These are phyloP conservation scores for Candida orba DNA, from an alignment of 805 yeast species.

Conservation along the genomic window DNA sequence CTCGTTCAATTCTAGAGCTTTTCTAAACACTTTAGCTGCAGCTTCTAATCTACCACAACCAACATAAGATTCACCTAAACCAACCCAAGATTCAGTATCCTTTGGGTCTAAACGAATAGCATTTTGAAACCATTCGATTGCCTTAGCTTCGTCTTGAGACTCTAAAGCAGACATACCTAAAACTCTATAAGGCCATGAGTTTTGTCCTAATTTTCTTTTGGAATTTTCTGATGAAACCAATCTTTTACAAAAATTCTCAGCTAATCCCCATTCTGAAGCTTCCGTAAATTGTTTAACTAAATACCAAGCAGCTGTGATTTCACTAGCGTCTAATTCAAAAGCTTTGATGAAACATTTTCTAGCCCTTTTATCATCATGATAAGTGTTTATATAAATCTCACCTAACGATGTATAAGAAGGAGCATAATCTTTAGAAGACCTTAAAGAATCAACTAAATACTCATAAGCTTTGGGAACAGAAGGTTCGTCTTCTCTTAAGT, in stretches of 20 bases:
- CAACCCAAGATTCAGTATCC: constrained; percentile 84
- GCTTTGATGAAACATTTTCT: constrained; percentile 85
- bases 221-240: constrained; percentile 60
- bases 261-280: constrained; percentile 75
- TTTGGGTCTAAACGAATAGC: constrained; percentile 61
- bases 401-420: constrained; percentile 83
- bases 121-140: constrained; percentile 84
- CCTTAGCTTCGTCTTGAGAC: constrained; percentile 61
- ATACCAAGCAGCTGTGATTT: constrained; percentile 64
- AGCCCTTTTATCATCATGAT: constrained; percentile 58
- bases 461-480: constrained; percentile 45
- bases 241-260: constrained; percentile 62
- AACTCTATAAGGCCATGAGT: constrained; percentile 84
- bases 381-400: constrained; percentile 51
- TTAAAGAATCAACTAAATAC: constrained; percentile 52
- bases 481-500: constrained; percentile 25
- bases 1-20: constrained; percentile 49
- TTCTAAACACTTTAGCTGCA: constrained; percentile 71
- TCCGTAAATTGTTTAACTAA: constrained; percentile 65
- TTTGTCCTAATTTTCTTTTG: constrained; percentile 36
- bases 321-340: constrained; percentile 76
- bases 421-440: constrained; percentile 57
- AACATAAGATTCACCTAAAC: constrained; percentile 92
- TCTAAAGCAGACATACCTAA: constrained; percentile 75
- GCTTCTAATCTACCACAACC: constrained; percentile 84